These are phyloP conservation scores for Auricularia heimuer DNA, from an alignment of 768 basidiomycete species.

Conservation along the genomic window DNA sequence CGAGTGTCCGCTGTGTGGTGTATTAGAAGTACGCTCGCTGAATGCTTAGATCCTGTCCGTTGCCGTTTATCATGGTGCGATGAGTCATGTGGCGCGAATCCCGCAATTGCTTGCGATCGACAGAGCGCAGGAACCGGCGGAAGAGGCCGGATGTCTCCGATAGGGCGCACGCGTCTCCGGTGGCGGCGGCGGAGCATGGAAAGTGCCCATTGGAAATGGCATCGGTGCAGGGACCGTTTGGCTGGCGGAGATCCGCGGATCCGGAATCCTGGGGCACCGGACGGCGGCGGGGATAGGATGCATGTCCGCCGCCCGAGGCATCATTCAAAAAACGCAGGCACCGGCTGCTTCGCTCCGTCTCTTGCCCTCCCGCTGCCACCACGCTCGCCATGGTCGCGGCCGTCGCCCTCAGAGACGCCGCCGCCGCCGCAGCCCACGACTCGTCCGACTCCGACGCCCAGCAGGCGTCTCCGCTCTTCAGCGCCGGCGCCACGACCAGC, in stretches of 20 bases:
- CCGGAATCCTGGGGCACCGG: background rate
- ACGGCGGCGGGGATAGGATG: background rate
- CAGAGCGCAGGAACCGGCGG: no score
- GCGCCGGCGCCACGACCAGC: background rate
- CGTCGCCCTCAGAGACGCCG: background rate
- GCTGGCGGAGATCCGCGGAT: background rate
- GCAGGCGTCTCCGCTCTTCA: background rate
- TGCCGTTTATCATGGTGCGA: no score
- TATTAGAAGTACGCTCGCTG: no score
- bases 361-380: conserved; percentile 3
- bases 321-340: conserved; percentile 3
- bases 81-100: no score
- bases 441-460: background rate
- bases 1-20: no score
- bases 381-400: conserved; percentile 8
- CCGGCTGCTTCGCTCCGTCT: conserved; percentile 8
- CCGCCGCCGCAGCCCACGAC: conserved; percentile 2
- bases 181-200: no score
- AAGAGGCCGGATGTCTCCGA: no score
- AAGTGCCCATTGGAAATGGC: no score
- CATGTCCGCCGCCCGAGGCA: conserved; percentile 3
- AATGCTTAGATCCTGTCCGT: no score
- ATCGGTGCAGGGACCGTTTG: no score
- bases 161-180: no score
- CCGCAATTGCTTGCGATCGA: no score